Evolutionary conservation across 306 rosid species (phyloP), one percentile per base, ranked within the genome.

Genomic region (Mimosa pudica): DNA sequence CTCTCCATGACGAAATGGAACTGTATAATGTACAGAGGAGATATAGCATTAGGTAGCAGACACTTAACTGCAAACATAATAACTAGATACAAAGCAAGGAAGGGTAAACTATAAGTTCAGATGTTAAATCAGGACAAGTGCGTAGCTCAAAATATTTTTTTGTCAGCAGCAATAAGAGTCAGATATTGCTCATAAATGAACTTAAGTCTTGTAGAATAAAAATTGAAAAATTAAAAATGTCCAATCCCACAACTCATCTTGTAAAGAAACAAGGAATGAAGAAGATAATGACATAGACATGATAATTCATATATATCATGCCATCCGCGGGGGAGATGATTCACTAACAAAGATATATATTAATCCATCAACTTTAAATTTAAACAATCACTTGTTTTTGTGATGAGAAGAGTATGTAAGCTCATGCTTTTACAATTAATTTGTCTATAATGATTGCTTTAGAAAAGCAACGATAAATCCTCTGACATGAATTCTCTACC

Each of bases 1-100:
- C 80, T 93, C 99, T 62, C 98, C 97, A 71, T 89, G 97, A 82
- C 99, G 91, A 80, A 96, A 96, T 79, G 97, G 92, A 81, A 92
- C 96, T 92, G 89, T 49, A 94, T 90, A 84, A 78, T 75, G 76
- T 83, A 90, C 72, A 89, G 90, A 20, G 83, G 83, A 81, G 79
- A 62, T 79, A 86, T 71, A 94, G 86, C 71, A 86, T 87, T 47
- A 92, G 89, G 79, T 85, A 78, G 81, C 77, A 47, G 54, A 81
- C 63, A 70, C 46, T n/a, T 49, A 86, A 89, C 84, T 83, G 83
- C 68, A 87, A 82, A 78, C 76, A 60, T 58, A 70, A 38, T 33
- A 52, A 74, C 4, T 18, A 30, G 41, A 36, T 30, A 48, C 52
- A 73, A 55, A 38, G 66, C 14, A 38, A 18, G 1, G 51, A 10